Evolutionary conservation across 129 eudicot genomes (phyloP), one percentile per base, ranked within the genome.

Genomic region (Flaveria linearis): DNA sequence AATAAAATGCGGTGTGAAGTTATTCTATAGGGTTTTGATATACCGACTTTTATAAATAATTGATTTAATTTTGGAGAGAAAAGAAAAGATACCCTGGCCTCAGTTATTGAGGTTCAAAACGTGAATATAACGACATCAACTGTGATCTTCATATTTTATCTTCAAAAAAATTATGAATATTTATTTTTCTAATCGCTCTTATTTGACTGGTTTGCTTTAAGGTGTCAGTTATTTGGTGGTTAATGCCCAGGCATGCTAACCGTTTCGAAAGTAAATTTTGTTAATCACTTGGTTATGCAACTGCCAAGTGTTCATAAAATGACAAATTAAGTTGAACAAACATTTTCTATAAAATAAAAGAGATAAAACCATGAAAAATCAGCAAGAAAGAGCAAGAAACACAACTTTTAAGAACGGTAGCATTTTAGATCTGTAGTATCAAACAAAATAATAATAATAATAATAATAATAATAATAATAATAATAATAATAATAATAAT

Each of bases 101-200:
- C 55, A 68, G 47, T 47, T 42, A 52, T 50, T 80, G 78, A 53
- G 46, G 43, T 20, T 22, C 15, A 17, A 52, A 80, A 73, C 52
- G 43, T 65, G 79, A 74, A 28, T 28, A 43, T 46, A 45, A 56
- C 70, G 69, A 80, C 42, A 51, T 14, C 20, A 62, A 4, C 18
- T 26, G 18, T 62, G 68, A 15, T 1, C 3, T 62, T 10, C 0
- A 9, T 57, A 11, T 23, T 57, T 57, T 57, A 57, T 22, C 16
- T 57, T 57, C 23, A 25, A 12, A 5, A 53, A 2, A 12, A 53
- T 3, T 60, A 3, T 25, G 28, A 7, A 23, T 9, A 4, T 60
- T 1, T 23, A 20, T 0, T 9, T 20, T 53, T 53, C 1, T 57
- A 9, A 20, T 56, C 0, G 15, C 1, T 12, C 13, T 25, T 60